These are phyloP conservation scores for Naganishia vaughanmartiniae DNA, from an alignment of 768 basidiomycete genomes.

Conservation along the genomic window DNA sequence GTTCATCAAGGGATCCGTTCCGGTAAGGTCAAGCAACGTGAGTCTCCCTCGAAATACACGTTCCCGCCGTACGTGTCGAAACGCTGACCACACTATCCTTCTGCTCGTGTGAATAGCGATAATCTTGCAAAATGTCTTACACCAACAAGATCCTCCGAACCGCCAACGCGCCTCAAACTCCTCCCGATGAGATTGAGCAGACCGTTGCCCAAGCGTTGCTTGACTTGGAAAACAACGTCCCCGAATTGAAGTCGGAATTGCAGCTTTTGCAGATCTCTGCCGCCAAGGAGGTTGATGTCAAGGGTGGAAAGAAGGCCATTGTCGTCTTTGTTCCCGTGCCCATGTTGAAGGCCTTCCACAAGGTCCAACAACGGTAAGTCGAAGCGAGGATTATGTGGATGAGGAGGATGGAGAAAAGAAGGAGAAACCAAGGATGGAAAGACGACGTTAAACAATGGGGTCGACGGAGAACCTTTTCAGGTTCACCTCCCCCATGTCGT, in stretches of 20 bases:
- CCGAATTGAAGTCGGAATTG: constrained; percentile 96
- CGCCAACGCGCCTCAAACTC: constrained; percentile 85
- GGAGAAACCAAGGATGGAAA: neutral
- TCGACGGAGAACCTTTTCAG: constrained; percentile 53
- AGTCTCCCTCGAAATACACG: neutral
- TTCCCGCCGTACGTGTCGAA: neutral
- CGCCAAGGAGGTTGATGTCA: constrained; percentile 97
- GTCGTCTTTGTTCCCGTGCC: constrained; percentile 97
- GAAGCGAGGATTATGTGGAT: neutral
- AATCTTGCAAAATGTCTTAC: constrained; percentile 36
- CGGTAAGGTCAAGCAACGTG: constrained; percentile 23
- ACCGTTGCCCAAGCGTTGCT: constrained; percentile 93
- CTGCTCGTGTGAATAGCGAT: constrained; percentile 2
- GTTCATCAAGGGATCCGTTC: constrained; percentile 9
- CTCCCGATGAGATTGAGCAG: constrained; percentile 93
- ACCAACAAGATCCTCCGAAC: constrained; percentile 82
- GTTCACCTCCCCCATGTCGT: constrained; percentile 46
- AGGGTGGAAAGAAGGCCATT: constrained; percentile 99
- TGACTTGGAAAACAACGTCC: constrained; percentile 96
- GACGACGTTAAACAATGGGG: constrained; percentile 33
- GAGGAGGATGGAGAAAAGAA: neutral
- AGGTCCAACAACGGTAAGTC: constrained; percentile 85
- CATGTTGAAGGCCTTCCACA: constrained; percentile 97
- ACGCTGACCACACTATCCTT: neutral
- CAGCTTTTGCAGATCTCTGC: constrained; percentile 94